Evolutionary conservation across 1,284 basidiomycete species (phyloP).

Genomic region (Cryptococcus sp.): DNA sequence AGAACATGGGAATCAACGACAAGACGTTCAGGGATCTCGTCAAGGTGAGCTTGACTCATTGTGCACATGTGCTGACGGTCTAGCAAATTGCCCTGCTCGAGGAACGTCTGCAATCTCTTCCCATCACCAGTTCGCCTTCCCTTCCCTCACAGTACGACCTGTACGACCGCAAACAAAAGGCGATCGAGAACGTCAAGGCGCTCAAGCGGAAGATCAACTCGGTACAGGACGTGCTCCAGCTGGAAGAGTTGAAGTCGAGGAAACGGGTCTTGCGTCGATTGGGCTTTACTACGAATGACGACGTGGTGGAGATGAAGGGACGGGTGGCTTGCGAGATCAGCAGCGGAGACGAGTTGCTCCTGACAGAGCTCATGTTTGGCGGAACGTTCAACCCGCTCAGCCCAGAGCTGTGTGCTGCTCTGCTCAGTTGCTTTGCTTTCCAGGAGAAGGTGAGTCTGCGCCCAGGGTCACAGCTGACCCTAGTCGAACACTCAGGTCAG

Average conservation of each 20-base stretch:
- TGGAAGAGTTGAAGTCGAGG: constrained; percentile 93
- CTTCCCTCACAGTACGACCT: constrained; percentile 72
- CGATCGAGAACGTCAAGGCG: constrained; percentile 63
- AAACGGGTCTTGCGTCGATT: constrained; percentile 90
- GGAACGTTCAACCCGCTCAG: constrained; percentile 86
- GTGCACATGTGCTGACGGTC: not conserved
- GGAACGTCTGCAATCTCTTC: constrained; percentile 66
- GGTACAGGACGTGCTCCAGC: constrained; percentile 87
- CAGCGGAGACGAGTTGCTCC: constrained; percentile 89
- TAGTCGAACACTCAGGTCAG: constrained; percentile 83
- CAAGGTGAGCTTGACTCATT: constrained; percentile 53
- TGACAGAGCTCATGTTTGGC: constrained; percentile 97
- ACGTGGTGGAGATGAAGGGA: constrained; percentile 97
- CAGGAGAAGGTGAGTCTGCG: constrained; percentile 72
- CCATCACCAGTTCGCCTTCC: constrained; percentile 66
- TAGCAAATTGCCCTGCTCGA: constrained; percentile 89
- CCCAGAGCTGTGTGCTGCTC: constrained; percentile 87
- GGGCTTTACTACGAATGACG: constrained; percentile 80
- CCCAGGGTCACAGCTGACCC: not conserved
- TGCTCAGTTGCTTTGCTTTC: constrained; percentile 96
- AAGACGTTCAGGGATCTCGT: constrained; percentile 83
- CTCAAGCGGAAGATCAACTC: constrained; percentile 79
- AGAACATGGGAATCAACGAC: constrained; percentile 96
- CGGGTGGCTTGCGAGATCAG: constrained; percentile 98
- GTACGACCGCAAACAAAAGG: constrained; percentile 71